Base-by-base conservation (phyloP, 495 filamentous ascomycete genomes). In the Cetradonia linearis region DNA sequence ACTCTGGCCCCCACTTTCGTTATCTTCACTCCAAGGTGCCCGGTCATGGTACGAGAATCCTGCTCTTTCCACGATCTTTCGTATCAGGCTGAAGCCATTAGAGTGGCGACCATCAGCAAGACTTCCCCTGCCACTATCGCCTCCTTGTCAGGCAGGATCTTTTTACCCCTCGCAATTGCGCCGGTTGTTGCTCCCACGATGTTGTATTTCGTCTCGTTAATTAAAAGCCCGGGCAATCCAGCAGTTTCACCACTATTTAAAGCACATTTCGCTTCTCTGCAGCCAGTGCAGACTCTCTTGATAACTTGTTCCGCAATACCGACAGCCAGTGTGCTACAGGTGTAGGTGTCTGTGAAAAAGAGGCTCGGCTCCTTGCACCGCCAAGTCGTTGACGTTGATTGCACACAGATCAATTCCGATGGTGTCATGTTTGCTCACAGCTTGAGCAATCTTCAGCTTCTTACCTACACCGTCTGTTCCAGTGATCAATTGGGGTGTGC, bases 371-470 rank as follows among this genome's bases (percentile, higher is more conserved):
- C 93, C 93, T 72, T 96, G 91, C 16, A 96, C 93, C 48, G 97
- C 84, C 0, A 97, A 79, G 72, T 97, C 93, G 72, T 98, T 97
- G 68, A 96, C 93, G 71, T 94, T 95, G 94, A 97, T 97, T 63
- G 93, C 93, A 2, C 97, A 94, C 14, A 98, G 81, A 70, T 98
- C 93, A 66, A 97, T 89, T 63, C 89, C 92, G 14, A 97, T 90
- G 6, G 89, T 95, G 72, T 88, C 83, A 74, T 96, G 91, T 74
- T 95, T 88, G 56, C 83, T 78, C 67, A 92, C 86, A 5, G 83
- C 81, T 68, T 93, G 90, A 9, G 93, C 94, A 65, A 97, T 87
- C 76, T 91, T 92, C 62, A 96, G 84, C 75, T 97, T 97, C 33
- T 93, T 98, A 44, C 93, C 93, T 20, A 98, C 88, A 57, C 93